Conservation (phyloP, 164 flowering plant genomes). For the Sedum album region DNA sequence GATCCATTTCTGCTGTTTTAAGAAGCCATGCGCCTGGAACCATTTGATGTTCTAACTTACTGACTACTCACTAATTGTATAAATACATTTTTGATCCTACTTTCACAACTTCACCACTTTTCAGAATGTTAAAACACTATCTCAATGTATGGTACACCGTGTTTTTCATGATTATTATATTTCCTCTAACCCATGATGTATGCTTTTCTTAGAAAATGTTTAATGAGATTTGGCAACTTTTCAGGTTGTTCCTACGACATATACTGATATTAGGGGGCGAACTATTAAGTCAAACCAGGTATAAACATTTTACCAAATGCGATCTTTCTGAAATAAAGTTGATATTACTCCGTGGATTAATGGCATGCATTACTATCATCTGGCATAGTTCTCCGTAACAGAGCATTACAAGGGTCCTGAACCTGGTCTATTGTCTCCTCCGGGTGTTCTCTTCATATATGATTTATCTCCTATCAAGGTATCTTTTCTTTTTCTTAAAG, state of each 20-base stretch:
- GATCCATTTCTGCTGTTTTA: background rate
- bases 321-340: background rate
- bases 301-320: background rate
- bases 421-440: slow-evolving; percentile 26
- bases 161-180: background rate
- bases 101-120: background rate
- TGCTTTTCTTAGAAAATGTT: background rate
- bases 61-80: background rate
- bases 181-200: background rate
- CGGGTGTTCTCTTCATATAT: slow-evolving; percentile 70
- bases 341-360: background rate
- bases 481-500: background rate
- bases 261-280: slow-evolving; percentile 57
- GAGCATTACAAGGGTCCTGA: slow-evolving; percentile 50
- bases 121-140: background rate
- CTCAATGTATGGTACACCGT: background rate
- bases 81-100: no score
- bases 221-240: background rate
- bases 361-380: slow-evolving; percentile 2
- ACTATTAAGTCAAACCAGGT: slow-evolving; percentile 68
- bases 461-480: slow-evolving; percentile 80
- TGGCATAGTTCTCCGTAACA: slow-evolving; percentile 64
- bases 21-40: background rate
- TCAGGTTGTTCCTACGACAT: slow-evolving; percentile 89
- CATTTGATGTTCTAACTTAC: background rate